These are phyloP conservation scores for Phytopythium oedochilum DNA, from an alignment of 352 stramenopile species.

Conservation along the genomic window DNA sequence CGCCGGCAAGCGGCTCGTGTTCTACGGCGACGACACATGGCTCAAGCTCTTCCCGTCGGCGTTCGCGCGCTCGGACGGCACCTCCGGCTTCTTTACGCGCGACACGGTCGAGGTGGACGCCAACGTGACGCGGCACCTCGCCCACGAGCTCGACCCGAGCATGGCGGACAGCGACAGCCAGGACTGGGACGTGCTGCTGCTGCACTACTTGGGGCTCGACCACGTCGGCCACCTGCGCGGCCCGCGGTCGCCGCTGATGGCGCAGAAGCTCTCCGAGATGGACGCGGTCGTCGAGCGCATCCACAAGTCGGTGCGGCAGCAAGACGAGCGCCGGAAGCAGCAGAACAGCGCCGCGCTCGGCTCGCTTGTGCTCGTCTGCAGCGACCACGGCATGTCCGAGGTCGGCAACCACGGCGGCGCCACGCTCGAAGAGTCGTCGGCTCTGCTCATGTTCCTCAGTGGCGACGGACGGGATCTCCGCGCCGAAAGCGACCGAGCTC, in stretches of 20 bases:
- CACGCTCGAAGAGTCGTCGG: slow-evolving; percentile 79
- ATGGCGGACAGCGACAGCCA: slow-evolving; percentile 55
- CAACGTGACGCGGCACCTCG: slow-evolving; percentile 84
- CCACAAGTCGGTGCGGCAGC: slow-evolving; percentile 43
- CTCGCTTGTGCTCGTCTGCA: slow-evolving; percentile 78
- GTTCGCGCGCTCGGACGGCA: slow-evolving; percentile 73
- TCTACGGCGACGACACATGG: slow-evolving; percentile 91
- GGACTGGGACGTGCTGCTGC: slow-evolving; percentile 83
- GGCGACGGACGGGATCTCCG: slow-evolving; percentile 29
- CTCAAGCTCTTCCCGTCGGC: slow-evolving; percentile 77
- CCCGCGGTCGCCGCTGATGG: slow-evolving; percentile 73
- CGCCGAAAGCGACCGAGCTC: background rate
- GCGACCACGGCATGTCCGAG: slow-evolving; percentile 89
- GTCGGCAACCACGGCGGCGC: slow-evolving; percentile 84
- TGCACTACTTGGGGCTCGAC: slow-evolving; percentile 87
- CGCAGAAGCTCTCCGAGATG: slow-evolving; percentile 83
- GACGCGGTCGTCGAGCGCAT: slow-evolving; percentile 63
- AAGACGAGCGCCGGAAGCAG: slow-evolving; percentile 37
- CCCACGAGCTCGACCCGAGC: slow-evolving; percentile 74
- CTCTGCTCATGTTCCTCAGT: slow-evolving; percentile 72
- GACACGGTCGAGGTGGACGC: slow-evolving; percentile 84
- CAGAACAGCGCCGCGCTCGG: slow-evolving; percentile 19
- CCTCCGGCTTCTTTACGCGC: slow-evolving; percentile 85
- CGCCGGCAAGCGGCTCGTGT: slow-evolving; percentile 57
- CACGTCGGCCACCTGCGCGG: slow-evolving; percentile 81